Evolutionary conservation across 345 rosid genomes (phyloP).

Genomic region (Populus euphratica): DNA sequence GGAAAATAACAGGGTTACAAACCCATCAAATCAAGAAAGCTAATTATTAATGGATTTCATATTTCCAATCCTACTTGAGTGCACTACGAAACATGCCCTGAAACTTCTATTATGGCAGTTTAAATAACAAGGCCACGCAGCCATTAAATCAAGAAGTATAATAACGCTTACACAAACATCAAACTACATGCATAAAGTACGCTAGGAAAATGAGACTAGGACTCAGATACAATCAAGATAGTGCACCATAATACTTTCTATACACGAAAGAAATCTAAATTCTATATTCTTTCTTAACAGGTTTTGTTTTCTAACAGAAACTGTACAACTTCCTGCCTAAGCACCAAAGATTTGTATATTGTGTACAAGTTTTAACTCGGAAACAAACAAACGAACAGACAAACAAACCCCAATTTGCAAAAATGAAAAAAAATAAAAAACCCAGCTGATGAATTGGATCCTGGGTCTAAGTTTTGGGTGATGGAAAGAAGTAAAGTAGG

Average conservation of each 20-base stretch:
- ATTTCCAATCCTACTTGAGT: no score
- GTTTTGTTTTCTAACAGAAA: neutral
- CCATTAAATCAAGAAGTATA: no score
- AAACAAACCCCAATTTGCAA: no score
- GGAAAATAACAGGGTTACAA: no score
- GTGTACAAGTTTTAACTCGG: no score
- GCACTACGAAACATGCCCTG: no score
- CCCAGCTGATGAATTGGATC: neutral
- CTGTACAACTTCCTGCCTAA: neutral
- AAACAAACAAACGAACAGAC: no score
- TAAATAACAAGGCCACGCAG: no score
- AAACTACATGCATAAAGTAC: neutral
- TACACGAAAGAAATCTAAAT: neutral
- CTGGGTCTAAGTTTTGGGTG: neutral
- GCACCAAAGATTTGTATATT: neutral
- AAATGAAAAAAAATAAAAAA: no score
- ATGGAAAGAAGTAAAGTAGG: neutral
- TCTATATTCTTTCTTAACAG: neutral
- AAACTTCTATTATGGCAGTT: no score
- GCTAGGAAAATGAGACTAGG: neutral
- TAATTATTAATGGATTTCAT: no score
- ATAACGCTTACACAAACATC: neutral
- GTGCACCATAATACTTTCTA: neutral
- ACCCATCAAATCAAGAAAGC: no score
- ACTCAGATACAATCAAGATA: neutral